These are phyloP conservation scores for Leishmania braziliensis DNA, from an alignment of 208 protist species.

Conservation along the genomic window DNA sequence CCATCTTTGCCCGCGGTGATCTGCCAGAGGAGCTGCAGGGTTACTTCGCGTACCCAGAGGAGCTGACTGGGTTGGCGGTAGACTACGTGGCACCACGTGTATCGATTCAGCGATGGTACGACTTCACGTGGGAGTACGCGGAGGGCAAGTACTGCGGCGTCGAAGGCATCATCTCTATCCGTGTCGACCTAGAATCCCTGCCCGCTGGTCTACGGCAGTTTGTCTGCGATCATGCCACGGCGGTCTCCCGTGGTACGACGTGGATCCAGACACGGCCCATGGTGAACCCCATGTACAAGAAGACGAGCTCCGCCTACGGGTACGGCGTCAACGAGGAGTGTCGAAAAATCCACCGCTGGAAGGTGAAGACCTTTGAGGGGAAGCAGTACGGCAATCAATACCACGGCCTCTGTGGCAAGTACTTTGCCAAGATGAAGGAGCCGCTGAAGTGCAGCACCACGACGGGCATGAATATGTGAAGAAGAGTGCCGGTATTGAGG, in stretches of 20 bases:
- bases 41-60: slow-evolving; percentile 80
- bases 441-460: slow-evolving; percentile 44
- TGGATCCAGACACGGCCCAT: slow-evolving; percentile 24
- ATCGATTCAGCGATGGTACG: slow-evolving; percentile 68
- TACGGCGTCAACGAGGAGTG: slow-evolving; percentile 61
- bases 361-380: slow-evolving; percentile 57
- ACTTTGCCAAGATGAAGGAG: slow-evolving; percentile 53
- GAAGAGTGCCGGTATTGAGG: background rate
- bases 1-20: slow-evolving; percentile 76
- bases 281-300: slow-evolving; percentile 83
- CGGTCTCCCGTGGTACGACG: slow-evolving; percentile 35
- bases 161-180: slow-evolving; percentile 66
- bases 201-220: slow-evolving; percentile 61
- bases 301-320: slow-evolving; percentile 73
- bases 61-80: slow-evolving; percentile 67
- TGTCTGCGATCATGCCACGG: slow-evolving; percentile 51
- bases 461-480: slow-evolving; percentile 81
- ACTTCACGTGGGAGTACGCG: slow-evolving; percentile 87
- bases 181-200: slow-evolving; percentile 63
- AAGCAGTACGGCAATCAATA: slow-evolving; percentile 81
- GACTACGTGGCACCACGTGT: slow-evolving; percentile 60
- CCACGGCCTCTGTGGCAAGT: slow-evolving; percentile 65
- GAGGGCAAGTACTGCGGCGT: slow-evolving; percentile 66
- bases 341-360: slow-evolving; percentile 68
- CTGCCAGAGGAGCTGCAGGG: slow-evolving; percentile 78